Evolutionary conservation across 2,329 filamentous ascomycete species (phyloP).

Genomic region (Paramyrothecium roridum): DNA sequence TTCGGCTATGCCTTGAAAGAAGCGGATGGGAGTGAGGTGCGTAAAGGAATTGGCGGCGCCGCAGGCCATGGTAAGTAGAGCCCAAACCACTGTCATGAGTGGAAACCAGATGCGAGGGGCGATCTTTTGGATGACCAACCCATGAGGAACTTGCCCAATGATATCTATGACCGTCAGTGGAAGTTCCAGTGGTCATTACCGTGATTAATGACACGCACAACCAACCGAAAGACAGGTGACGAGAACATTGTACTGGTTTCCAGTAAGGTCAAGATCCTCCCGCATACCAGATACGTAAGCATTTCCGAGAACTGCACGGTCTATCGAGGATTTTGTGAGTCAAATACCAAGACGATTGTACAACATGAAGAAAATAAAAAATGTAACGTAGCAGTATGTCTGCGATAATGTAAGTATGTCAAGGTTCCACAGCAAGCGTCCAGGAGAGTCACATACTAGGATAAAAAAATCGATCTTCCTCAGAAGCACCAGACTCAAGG

Average conservation of each 20-base stretch:
- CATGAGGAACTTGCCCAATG: constrained; percentile 41
- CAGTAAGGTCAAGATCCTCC: constrained; percentile 38
- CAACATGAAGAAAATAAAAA: too few species aligned
- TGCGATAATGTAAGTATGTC: neutral
- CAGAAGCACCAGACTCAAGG: too few species aligned
- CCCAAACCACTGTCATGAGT: constrained; percentile 45
- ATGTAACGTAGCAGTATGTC: constrained; percentile 14
- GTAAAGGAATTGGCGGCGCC: constrained; percentile 15
- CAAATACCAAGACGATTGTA: too few species aligned
- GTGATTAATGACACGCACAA: constrained; percentile 10
- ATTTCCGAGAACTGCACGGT: constrained; percentile 22
- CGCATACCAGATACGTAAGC: constrained; percentile 42
- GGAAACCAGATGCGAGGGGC: constrained; percentile 47
- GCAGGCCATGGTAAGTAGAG: constrained; percentile 34
- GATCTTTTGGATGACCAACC: constrained; percentile 45
- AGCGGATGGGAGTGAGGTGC: constrained; percentile 20
- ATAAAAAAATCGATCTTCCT: too few species aligned
- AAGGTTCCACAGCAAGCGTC: neutral
- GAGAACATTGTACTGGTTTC: constrained; percentile 28
- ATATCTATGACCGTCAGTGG: constrained; percentile 5
- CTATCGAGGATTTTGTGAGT: neutral
- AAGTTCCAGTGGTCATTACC: neutral
- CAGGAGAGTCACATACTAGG: too few species aligned
- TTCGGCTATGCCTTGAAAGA: constrained; percentile 19
- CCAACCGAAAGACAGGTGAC: constrained; percentile 16